Percentiles rank a stretch among this genome's conserved stretches.
These are phyloP conservation scores for Geotrichum aggregatum DNA, from an alignment of 1,139 yeast genomes.

Conservation along the genomic window DNA sequence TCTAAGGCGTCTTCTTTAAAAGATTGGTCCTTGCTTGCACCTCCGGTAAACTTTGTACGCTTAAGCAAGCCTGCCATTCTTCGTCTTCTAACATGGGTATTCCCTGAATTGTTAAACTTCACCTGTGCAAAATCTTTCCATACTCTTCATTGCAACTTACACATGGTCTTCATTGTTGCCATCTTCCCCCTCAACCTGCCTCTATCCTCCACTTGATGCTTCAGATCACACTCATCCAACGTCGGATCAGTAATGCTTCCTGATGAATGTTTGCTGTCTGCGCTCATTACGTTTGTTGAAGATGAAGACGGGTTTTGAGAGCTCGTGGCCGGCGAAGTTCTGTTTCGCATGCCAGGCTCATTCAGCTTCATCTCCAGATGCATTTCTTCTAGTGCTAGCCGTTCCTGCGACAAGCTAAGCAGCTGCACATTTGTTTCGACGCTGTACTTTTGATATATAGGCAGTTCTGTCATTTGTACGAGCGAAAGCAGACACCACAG, in stretches of 20 bases:
- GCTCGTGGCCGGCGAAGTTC: background rate
- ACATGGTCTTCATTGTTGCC: constrained; percentile 1
- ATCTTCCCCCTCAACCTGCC: background rate
- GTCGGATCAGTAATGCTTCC: no score
- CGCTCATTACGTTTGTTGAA: no score
- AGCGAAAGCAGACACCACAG: constrained; percentile 6
- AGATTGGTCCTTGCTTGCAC: background rate
- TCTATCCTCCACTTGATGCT: background rate
- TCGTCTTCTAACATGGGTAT: background rate
- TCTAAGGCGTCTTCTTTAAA: background rate
- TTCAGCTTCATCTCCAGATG: background rate
- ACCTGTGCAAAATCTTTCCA: background rate
- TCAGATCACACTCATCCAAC: background rate
- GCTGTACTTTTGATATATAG: constrained; percentile 9
- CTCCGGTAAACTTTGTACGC: constrained; percentile 2
- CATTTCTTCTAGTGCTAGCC: background rate
- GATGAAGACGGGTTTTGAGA: no score
- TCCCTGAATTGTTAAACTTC: background rate
- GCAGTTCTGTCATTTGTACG: background rate
- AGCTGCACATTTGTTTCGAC: background rate
- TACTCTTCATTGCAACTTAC: background rate
- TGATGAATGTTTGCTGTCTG: no score
- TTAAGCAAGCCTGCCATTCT: background rate
- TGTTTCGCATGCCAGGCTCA: background rate
- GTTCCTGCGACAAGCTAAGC: background rate